A percentile compares a stretch with the other conserved stretches of the same genome.
These are phyloP conservation scores for Phaffia australis DNA, from an alignment of 768 basidiomycete genomes.

Conservation along the genomic window DNA sequence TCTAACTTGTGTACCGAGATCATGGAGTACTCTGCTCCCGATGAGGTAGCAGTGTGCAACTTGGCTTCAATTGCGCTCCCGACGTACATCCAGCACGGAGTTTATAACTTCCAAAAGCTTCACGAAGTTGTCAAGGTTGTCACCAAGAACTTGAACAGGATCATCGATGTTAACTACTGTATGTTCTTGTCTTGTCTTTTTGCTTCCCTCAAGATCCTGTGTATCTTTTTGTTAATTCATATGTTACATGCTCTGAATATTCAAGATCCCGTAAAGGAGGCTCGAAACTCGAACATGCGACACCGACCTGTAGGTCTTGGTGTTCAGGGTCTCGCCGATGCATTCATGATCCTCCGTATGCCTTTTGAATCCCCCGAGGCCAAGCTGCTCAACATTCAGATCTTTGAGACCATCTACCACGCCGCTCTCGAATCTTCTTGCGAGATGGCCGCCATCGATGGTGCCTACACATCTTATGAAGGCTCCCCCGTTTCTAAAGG, in stretches of 20 bases:
- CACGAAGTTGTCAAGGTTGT: constrained; percentile 92
- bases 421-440: constrained; percentile 80
- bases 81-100: constrained; percentile 61
- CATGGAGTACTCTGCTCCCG: constrained; percentile 93
- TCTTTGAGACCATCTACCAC: constrained; percentile 99
- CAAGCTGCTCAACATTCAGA: constrained; percentile 77
- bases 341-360: constrained; percentile 94
- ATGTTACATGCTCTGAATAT: constrained; percentile 51
- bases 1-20: constrained; percentile 99
- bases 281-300: constrained; percentile 85
- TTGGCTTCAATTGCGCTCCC: constrained; percentile 93
- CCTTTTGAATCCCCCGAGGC: constrained; percentile 87
- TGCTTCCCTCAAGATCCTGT: background rate
- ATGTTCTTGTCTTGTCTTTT: background rate
- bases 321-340: constrained; percentile 93
- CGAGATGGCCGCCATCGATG: constrained; percentile 68
- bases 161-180: constrained; percentile 55
- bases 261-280: constrained; percentile 77
- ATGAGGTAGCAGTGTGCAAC: constrained; percentile 97
- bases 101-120: constrained; percentile 86
- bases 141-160: constrained; percentile 79
- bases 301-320: constrained; percentile 96
- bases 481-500: constrained; percentile 86
- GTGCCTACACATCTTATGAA: constrained; percentile 76
- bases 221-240: background rate